These are phyloP conservation scores for Geranium brycei DNA, from an alignment of 345 rosid genomes.

Conservation along the genomic window DNA sequence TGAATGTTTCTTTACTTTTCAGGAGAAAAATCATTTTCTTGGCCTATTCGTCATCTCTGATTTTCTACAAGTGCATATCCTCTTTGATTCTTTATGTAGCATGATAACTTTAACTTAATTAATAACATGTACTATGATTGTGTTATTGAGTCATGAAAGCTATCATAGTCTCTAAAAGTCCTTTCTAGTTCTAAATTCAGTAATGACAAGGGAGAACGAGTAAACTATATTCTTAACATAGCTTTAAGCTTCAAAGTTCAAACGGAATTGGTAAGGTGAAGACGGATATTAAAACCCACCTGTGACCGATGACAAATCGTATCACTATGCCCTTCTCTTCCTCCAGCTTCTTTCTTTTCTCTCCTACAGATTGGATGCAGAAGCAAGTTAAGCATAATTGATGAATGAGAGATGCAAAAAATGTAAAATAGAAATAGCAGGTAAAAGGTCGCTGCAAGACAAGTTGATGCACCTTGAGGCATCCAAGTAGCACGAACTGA, in stretches of 20 bases:
- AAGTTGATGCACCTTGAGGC: slow-evolving; percentile 55
- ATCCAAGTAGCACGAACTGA: slow-evolving; percentile 84
- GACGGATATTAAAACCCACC: slow-evolving; percentile 27
- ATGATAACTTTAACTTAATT: too few relatives aligned
- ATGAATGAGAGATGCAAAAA: not conserved
- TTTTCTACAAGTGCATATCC: too few relatives aligned
- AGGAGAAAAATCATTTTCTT: not conserved
- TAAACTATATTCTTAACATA: not conserved
- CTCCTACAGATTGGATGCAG: slow-evolving; percentile 19
- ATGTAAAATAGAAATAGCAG: not conserved
- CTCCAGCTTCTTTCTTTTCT: slow-evolving; percentile 49
- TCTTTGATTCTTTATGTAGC: too few relatives aligned
- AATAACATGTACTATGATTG: not conserved
- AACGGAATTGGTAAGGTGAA: not conserved
- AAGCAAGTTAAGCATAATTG: not conserved
- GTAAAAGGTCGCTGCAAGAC: not conserved
- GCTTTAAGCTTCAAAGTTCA: not conserved
- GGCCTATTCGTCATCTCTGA: not conserved
- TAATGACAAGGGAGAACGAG: not conserved
- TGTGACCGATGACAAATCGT: slow-evolving; percentile 83
- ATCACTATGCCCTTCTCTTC: slow-evolving; percentile 70
- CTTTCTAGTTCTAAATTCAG: not conserved
- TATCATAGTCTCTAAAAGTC: not conserved
- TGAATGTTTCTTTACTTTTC: not conserved
- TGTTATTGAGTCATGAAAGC: not conserved